Percentiles rank a stretch among this genome's conserved stretches.
Conservation (phyloP, 1,284 basidiomycete genomes). For the Irpex lacteus region DNA sequence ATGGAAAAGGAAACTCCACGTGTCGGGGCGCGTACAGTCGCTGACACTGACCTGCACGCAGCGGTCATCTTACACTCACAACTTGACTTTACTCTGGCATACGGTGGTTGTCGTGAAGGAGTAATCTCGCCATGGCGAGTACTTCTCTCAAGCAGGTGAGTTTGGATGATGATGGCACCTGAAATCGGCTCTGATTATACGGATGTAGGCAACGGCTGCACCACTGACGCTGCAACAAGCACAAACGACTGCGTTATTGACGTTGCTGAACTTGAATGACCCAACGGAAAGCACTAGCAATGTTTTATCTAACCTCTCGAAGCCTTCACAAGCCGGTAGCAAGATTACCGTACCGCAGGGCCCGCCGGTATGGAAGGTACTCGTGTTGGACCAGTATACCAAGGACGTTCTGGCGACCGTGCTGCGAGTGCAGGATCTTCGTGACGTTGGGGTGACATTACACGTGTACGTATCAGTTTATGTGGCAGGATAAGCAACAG, state of each 20-base stretch:
- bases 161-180: neutral
- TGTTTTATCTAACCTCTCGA: constrained; percentile 26
- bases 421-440: constrained; percentile 91
- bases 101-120: neutral
- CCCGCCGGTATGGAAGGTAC: constrained; percentile 94
- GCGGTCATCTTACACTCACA: neutral
- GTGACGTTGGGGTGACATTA: constrained; percentile 95
- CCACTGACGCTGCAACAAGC: constrained; percentile 67
- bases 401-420: constrained; percentile 97
- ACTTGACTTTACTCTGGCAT: neutral
- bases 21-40: neutral
- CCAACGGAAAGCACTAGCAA: constrained; percentile 29
- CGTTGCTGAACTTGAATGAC: constrained; percentile 38
- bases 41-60: neutral
- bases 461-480: constrained; percentile 73
- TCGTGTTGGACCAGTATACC: constrained; percentile 92
- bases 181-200: constrained; percentile 4
- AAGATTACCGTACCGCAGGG: constrained; percentile 54
- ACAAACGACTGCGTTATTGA: constrained; percentile 75
- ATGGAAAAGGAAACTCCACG: neutral
- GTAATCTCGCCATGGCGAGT: constrained; percentile 46
- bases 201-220: constrained; percentile 23
- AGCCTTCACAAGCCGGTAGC: constrained; percentile 33
- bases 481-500: neutral
- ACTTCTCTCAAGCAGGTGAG: constrained; percentile 52